Evolutionary conservation across 2,329 filamentous ascomycete species (phyloP).

Genomic region (Aspergillus ruber): DNA sequence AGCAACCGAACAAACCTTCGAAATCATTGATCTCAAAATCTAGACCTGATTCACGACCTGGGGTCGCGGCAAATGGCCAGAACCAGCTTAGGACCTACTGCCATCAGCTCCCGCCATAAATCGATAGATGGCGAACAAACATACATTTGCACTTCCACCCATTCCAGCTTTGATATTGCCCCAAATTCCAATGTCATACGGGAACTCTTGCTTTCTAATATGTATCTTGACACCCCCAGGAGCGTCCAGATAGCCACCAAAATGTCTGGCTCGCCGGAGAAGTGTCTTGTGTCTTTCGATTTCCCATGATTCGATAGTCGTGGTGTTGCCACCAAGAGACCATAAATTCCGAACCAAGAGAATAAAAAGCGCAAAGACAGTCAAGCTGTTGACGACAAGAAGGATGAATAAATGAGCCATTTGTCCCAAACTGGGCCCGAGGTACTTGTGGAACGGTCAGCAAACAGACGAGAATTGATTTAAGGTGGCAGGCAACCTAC

Average conservation of each 20-base stretch:
- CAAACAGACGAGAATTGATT: neutral
- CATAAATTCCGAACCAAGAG: conserved; percentile 51
- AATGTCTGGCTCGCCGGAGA: conserved; percentile 39
- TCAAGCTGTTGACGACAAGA: conserved; percentile 49
- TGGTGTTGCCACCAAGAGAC: conserved; percentile 52
- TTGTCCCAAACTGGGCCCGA: conserved; percentile 50
- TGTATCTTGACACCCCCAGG: conserved; percentile 50
- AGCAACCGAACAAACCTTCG: conserved; percentile 39
- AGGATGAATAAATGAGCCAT: conserved; percentile 52
- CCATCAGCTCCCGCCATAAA: conserved; percentile 1
- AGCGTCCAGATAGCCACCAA: conserved; percentile 54
- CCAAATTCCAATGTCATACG: conserved; percentile 60
- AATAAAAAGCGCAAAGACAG: conserved; percentile 50
- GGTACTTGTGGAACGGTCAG: conserved; percentile 40
- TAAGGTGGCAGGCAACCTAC: conserved; percentile 32
- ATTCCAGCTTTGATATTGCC: conserved; percentile 54
- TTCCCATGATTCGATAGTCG: conserved; percentile 61
- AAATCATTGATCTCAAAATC: conserved; percentile 56
- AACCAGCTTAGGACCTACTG: conserved; percentile 50
- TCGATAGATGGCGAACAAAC: conserved; percentile 5
- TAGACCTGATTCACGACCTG: conserved; percentile 40
- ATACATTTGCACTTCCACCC: conserved; percentile 46
- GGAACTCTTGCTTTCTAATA: conserved; percentile 57
- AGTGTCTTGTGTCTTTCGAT: conserved; percentile 45
- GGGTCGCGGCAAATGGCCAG: conserved; percentile 53